These are phyloP conservation scores for Colletotrichum camelliae DNA, from an alignment of 2,329 filamentous ascomycete genomes.

Conservation along the genomic window DNA sequence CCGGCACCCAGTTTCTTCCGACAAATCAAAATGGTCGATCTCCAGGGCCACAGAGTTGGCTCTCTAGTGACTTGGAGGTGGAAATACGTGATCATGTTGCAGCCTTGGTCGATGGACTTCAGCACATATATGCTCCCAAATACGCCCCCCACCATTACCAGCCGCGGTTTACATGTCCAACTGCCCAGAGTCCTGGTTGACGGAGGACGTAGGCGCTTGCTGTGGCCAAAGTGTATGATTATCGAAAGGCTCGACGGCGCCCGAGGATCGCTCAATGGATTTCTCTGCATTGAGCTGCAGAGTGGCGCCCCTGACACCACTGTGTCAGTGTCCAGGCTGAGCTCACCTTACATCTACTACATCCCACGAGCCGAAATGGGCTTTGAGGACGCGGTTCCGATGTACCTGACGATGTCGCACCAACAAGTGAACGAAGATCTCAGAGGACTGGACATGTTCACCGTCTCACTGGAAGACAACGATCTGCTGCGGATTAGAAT, in stretches of 20 bases:
- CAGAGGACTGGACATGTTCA: not conserved
- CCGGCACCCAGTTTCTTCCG: not conserved
- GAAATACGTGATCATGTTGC: not conserved
- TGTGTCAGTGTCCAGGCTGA: not conserved
- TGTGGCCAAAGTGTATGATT: not conserved
- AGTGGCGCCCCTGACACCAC: not conserved
- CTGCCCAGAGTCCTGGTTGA: not conserved
- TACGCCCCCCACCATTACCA: not conserved
- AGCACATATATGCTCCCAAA: not conserved
- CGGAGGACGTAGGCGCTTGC: not conserved
- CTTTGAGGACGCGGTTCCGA: not conserved
- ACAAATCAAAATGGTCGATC: not conserved
- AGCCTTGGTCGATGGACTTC: not conserved
- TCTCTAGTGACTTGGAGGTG: not conserved
- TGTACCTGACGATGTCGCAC: not conserved
- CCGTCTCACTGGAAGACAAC: not conserved
- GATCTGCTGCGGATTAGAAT: not conserved
- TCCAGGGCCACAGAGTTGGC: not conserved
- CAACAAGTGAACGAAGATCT: not conserved
- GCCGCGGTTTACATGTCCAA: not conserved
- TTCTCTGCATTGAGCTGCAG: not conserved
- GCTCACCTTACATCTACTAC: not conserved
- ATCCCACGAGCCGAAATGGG: not conserved
- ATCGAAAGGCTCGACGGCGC: not conserved
- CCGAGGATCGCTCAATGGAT: not conserved